Conservation (phyloP, 2,329 filamentous ascomycete species). For the Penicillium glabrum region DNA sequence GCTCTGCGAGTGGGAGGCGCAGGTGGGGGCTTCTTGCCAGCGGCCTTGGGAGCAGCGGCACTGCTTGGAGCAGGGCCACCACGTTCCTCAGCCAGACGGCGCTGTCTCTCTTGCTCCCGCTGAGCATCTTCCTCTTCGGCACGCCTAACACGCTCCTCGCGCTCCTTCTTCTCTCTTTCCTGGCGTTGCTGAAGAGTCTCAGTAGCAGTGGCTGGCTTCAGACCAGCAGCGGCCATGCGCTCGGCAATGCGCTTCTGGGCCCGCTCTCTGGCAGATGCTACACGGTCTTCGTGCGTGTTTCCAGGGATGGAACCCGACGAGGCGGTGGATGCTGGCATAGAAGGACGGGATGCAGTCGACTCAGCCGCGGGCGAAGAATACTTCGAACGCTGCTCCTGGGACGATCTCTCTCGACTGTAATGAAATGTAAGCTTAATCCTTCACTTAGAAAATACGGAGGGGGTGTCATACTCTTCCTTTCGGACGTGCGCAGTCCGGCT, state of each 20-base stretch:
- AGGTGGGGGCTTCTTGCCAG: constrained; percentile 70
- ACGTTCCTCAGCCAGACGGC: constrained; percentile 73
- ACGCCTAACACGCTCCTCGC: constrained; percentile 80
- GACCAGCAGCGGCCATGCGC: constrained; percentile 85
- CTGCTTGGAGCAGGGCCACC: constrained; percentile 49
- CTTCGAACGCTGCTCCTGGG: constrained; percentile 47
- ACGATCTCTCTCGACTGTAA: constrained; percentile 53
- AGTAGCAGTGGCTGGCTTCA: constrained; percentile 76
- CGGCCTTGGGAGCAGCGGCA: constrained; percentile 50
- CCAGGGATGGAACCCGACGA: constrained; percentile 76
- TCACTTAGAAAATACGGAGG: neutral
- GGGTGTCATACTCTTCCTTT: constrained; percentile 55
- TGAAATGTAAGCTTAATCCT: constrained; percentile 15
- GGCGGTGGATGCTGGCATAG: constrained; percentile 49
- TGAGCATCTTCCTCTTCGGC: constrained; percentile 93
- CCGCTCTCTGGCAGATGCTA: constrained; percentile 95
- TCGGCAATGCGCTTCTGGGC: constrained; percentile 97
- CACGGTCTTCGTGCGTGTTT: constrained; percentile 87
- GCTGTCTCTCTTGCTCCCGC: constrained; percentile 83
- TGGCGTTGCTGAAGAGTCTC: constrained; percentile 81
- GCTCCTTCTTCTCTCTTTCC: constrained; percentile 84
- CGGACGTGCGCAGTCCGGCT: constrained; percentile 73
- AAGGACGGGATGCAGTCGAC: constrained; percentile 33
- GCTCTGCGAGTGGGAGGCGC: constrained; percentile 71
- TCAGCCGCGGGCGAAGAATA: constrained; percentile 46